A percentile compares a stretch with the other conserved stretches of the same genome.
Evolutionary conservation across 257 asterid genomes (phyloP).

Genomic region (Linderniella brevidens): DNA sequence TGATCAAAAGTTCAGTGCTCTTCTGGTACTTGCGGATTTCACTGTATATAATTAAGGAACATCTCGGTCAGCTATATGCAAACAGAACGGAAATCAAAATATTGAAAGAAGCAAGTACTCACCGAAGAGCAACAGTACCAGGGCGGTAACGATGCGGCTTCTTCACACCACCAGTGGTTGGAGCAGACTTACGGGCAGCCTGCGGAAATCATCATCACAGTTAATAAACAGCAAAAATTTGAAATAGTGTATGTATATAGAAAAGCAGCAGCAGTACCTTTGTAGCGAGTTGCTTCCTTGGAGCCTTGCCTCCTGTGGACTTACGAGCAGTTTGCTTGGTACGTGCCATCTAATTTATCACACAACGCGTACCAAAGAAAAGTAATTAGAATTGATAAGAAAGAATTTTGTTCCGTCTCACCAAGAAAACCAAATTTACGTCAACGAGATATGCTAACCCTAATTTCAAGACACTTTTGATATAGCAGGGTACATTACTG

Average conservation of each 20-base stretch:
- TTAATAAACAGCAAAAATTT: neutral
- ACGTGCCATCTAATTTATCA: slow-evolving; percentile 31
- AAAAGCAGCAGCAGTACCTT: slow-evolving; percentile 16
- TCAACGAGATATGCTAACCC: too few relatives aligned
- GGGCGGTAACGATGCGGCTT: slow-evolving; percentile 50
- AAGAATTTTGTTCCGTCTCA: too few relatives aligned
- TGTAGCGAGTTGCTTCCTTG: slow-evolving; percentile 50
- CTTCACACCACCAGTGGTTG: slow-evolving; percentile 52
- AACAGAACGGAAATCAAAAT: neutral
- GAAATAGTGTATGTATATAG: neutral
- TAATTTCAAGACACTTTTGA: too few relatives aligned
- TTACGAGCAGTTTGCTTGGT: slow-evolving; percentile 55
- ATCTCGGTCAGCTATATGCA: neutral
- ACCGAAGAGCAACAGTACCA: slow-evolving; percentile 56
- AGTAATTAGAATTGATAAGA: too few relatives aligned
- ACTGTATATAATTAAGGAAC: slow-evolving; percentile 15
- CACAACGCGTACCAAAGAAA: too few relatives aligned
- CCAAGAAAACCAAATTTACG: too few relatives aligned
- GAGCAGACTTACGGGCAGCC: slow-evolving; percentile 60
- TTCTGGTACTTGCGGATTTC: slow-evolving; percentile 43
- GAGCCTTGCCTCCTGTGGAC: slow-evolving; percentile 55
- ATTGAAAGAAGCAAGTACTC: slow-evolving; percentile 1
- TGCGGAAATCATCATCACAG: neutral
- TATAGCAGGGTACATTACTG: too few relatives aligned
- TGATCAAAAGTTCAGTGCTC: slow-evolving; percentile 49